Evolutionary conservation across 225 moss, liverwort and hornwort genomes (phyloP), one percentile per base, ranked within the genome.

Genomic region (Physcomitrellopsis africana): DNA sequence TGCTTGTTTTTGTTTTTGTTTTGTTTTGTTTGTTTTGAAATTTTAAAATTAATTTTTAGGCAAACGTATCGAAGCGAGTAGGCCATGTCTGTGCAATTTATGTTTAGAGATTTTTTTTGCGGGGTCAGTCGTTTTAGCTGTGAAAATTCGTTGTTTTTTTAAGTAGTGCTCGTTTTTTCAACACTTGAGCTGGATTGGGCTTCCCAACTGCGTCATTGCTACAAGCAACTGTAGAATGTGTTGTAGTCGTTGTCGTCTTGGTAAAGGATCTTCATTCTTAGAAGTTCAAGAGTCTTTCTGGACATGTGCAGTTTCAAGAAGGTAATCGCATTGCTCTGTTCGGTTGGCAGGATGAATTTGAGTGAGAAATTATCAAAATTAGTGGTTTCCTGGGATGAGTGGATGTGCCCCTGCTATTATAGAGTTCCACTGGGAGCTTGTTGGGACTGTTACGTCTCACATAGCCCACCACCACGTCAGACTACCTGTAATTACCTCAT

Each of bases 341-440:
- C 43, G 24, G 44, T 73, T 67, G 52, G 63, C 20, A 45, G 12
- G 45, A 43, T 37, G 46, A 37, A 46, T 70, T 11, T 7, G 53
- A 26, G 22, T 68, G 37, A 46, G 22, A 10, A 60, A 10, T 8
- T 62, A 16, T 56, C 26, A 29, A 32, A 75, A 66, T 15, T 0
- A 11, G 42, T 59, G 57, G 22, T 37, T 9, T 75, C 55, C 7
- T 46, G 27, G 44, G 15, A 67, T 72, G 57, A 12, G 70, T 55
- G 20, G 20, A 10, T 47, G 76, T 76, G 67, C 32, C 15, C 49
- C 26, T 37, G 68, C 48, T 81, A 48, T 55, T 26, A 24, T 70
- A 52, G 47, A 65, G 70, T 42, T 66, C 66, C 55, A 7, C 44
- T 72, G 59, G 42, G 67, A 72, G 55, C 43, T 72, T 67, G 11